Base-by-base conservation (phyloP, 2,329 filamentous ascomycete genomes). In the Exophiala dermatitidis region DNA sequence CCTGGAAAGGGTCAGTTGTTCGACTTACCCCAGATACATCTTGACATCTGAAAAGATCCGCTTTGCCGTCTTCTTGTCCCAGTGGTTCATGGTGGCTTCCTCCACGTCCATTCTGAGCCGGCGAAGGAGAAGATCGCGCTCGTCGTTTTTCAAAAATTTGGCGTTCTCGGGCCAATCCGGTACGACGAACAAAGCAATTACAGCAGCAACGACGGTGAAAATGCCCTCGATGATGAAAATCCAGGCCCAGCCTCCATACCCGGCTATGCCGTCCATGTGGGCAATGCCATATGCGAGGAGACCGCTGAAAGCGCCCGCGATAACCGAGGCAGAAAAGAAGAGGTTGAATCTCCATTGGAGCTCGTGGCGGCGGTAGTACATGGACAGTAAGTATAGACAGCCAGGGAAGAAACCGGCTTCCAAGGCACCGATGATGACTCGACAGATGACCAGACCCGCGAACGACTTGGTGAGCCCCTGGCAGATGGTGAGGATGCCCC, bases 271-370 rank as follows among this genome's bases (percentile, higher is more conserved):
- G 46, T 76, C 71, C 73, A 79, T 77, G 64, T 74, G 72, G 63
- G 71, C 71, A 37, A 79, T 77, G 1, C 66, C 76, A 57, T 70
- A 77, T 1, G 77, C 77, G 0, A 80, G 65, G 12, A 80, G 64
- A 0, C 77, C 77, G 36, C 68, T 69, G 51, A 72, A 64, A 31
- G 71, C 70, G 31, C 71, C 71, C 10, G 71, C 69, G 33, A 71
- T 52, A 57, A 71, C 72, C 29, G 64, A 67, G 1, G 64, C 66
- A 9, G 64, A 65, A 56, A 67, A 69, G 56, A 69, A 67, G 5
- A 67, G 54, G 12, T 65, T 63, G 57, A 67, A 67, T 31, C 66
- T 60, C 54, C 60, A 68, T 58, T 74, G 69, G 19, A 74, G 69
- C 48, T 68, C 66, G 38, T 66, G 63, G 26, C 62, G 64, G 19